Evolutionary conservation across 495 filamentous ascomycete genomes (phyloP), one percentile per base, ranked within the genome.

Genomic region (Aspergillus coremiiformis): DNA sequence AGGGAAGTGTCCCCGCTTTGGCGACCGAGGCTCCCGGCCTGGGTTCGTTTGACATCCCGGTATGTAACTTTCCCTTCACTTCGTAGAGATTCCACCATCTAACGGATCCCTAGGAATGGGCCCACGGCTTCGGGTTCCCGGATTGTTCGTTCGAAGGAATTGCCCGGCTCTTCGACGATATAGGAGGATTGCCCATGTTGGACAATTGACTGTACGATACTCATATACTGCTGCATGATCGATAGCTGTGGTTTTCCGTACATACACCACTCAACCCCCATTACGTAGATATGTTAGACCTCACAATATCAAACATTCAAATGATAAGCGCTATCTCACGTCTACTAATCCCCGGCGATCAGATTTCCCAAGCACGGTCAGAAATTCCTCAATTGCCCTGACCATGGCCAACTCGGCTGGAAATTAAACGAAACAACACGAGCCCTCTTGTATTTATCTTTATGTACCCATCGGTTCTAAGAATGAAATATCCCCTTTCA

Each of bases 71-170:
- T 9, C 49, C 20, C 21, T 23, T 30, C n/a, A 26, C n/a, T 49
- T 8, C 24, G 4, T 27, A 27, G 11, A 12, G 15, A 5, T 47
- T 32, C 20, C 14, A 10, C 1, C 12, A 17, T 45, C 43, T 45
- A 24, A 44, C 27, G 39, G 11, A 11, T 41, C 11, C 3, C 44
- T n/a, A 66, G 64, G 66, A 72, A 56, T 72, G 69, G 69, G 64
- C 69, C 6, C 66, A 72, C 51, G 69, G 67, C 1, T 72, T 72
- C 21, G 69, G 67, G 3, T 69, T 72, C 45, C 67, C 67, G 1
- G 70, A 71, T 52, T 73, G 67, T 49, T 70, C 70, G 1, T 70
- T 71, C 26, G 68, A 73, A 17, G 67, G 68, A 1, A 69, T 71
- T 37, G 68, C 67, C 0, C 56, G 66, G 33, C 47, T 73, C 14